Evolutionary conservation across 371 early-diverging fungal species (phyloP).

Genomic region (Blakeslea trispora): DNA sequence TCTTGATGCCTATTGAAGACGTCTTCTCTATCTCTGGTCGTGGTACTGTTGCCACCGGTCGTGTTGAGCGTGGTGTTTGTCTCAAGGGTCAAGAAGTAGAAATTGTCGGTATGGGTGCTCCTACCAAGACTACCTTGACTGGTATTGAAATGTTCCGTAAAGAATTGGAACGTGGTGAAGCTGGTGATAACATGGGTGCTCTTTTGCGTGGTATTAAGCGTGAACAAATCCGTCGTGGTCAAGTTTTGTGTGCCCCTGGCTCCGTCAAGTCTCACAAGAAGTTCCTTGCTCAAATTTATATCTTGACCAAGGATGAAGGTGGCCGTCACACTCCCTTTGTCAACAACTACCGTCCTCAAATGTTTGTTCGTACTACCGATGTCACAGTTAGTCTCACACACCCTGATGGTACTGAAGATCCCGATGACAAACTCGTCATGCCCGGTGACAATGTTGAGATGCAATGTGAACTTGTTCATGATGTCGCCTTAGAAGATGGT

Average conservation of each 20-base stretch:
- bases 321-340: slow-evolving; percentile 98
- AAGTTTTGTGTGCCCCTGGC: slow-evolving; percentile 91
- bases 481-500: slow-evolving; percentile 91
- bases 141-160: slow-evolving; percentile 99
- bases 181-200: slow-evolving; percentile 98
- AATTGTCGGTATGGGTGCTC: slow-evolving; percentile 91
- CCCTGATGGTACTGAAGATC: slow-evolving; percentile 79
- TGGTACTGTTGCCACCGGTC: slow-evolving; percentile 98
- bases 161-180: slow-evolving; percentile 95
- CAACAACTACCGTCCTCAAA: slow-evolving; percentile 96
- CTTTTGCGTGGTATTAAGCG: slow-evolving; percentile 97
- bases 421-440: slow-evolving; percentile 94
- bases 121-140: slow-evolving; percentile 89
- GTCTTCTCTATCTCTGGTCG: slow-evolving; percentile 98
- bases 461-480: slow-evolving; percentile 76
- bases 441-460: slow-evolving; percentile 97
- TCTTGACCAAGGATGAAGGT: slow-evolving; percentile 97
- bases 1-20: slow-evolving; percentile 98
- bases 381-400: slow-evolving; percentile 89
- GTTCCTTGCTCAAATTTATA: slow-evolving; percentile 90
- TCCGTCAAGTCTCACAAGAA: slow-evolving; percentile 92
- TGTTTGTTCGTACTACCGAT: slow-evolving; percentile 94
- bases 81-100: slow-evolving; percentile 95
- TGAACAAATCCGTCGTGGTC: slow-evolving; percentile 94
- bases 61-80: slow-evolving; percentile 96